These are phyloP conservation scores for Sicyos edulis DNA, from an alignment of 306 rosid genomes.

Conservation along the genomic window DNA sequence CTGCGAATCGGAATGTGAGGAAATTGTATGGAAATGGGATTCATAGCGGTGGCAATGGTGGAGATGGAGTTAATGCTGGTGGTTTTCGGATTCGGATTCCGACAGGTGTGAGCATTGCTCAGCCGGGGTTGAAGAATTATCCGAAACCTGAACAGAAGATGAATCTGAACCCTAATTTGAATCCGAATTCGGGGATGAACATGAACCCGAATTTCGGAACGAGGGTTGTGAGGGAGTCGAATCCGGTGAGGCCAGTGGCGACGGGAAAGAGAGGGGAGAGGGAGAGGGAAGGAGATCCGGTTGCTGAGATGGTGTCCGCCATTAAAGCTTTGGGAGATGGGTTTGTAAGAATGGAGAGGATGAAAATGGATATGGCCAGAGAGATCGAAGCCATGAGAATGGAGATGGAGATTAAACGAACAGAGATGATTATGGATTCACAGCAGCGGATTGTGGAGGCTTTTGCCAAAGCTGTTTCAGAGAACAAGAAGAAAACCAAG, in stretches of 20 bases:
- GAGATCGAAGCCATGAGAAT: conserved; percentile 78
- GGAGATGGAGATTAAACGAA: conserved; percentile 97
- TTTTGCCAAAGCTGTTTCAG: conserved; percentile 73
- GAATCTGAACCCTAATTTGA: conserved; percentile 27
- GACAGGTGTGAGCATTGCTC: no score
- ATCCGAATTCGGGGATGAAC: conserved; percentile 26
- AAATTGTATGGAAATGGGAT: no score
- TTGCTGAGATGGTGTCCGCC: conserved; percentile 70
- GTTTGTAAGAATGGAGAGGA: conserved; percentile 83
- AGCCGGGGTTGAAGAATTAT: no score
- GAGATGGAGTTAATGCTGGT: neutral
- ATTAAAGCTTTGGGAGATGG: conserved; percentile 85
- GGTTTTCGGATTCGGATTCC: no score
- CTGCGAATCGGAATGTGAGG: no score
- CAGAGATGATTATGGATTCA: conserved; percentile 89
- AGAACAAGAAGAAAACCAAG: conserved; percentile 61
- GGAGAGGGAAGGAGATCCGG: conserved; percentile 38
- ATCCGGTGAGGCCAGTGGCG: conserved; percentile 25
- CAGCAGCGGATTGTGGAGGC: conserved; percentile 87
- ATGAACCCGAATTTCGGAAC: conserved; percentile 33
- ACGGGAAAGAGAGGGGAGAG: conserved; percentile 37
- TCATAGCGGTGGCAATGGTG: no score
- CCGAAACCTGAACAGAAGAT: no score
- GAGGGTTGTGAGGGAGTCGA: conserved; percentile 48
- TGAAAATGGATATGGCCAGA: conserved; percentile 97